These are phyloP conservation scores for Colletotrichum truncatum DNA, from an alignment of 2,329 filamentous ascomycete species.

Conservation along the genomic window DNA sequence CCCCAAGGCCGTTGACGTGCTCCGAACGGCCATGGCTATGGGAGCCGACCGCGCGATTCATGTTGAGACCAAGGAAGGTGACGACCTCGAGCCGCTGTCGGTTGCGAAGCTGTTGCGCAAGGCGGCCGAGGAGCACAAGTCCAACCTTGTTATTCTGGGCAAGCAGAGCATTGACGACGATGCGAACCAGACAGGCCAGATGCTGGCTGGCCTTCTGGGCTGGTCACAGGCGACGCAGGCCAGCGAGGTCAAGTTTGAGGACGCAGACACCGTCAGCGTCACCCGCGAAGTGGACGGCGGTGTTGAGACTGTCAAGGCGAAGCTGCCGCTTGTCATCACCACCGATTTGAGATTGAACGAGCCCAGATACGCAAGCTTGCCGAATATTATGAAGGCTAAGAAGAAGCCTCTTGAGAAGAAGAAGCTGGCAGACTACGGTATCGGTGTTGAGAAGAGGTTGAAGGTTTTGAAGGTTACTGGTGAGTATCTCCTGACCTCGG, in stretches of 20 bases:
- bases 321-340: slow-evolving; percentile 92
- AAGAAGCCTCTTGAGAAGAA: slow-evolving; percentile 99
- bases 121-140: slow-evolving; percentile 83
- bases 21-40: slow-evolving; percentile 99
- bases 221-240: slow-evolving; percentile 98
- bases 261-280: slow-evolving; percentile 76
- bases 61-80: slow-evolving; percentile 80
- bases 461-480: slow-evolving; percentile 91
- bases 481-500: too few species aligned
- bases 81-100: slow-evolving; percentile 86
- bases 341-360: slow-evolving; percentile 95
- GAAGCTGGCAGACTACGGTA: slow-evolving; percentile 81
- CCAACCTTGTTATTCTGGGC: slow-evolving; percentile 91
- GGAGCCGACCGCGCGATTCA: slow-evolving; percentile 92
- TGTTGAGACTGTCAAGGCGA: slow-evolving; percentile 85
- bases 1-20: slow-evolving; percentile 84
- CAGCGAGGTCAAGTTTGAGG: slow-evolving; percentile 80
- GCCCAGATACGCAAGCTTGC: slow-evolving; percentile 92
- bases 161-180: slow-evolving; percentile 99
- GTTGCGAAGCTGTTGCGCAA: slow-evolving; percentile 89
- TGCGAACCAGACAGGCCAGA: slow-evolving; percentile 94
- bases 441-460: slow-evolving; percentile 78
- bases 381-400: slow-evolving; percentile 99
- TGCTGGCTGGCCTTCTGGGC: slow-evolving; percentile 90
- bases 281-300: slow-evolving; percentile 95